These are phyloP conservation scores for Aspergillus campestris DNA, from an alignment of 495 filamentous ascomycete species.

Conservation along the genomic window DNA sequence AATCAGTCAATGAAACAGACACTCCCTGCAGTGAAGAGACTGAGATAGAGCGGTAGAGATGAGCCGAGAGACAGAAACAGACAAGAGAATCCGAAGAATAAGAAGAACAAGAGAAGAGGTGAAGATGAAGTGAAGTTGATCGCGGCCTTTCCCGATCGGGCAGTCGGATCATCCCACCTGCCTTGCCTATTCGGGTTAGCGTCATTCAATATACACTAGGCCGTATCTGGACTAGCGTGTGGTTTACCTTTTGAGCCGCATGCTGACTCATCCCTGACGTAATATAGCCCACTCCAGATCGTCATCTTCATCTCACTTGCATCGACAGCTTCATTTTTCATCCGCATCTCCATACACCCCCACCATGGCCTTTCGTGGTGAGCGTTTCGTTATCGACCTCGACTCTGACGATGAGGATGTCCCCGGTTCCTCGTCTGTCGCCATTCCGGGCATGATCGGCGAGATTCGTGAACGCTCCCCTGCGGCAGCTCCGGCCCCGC, in stretches of 20 bases:
- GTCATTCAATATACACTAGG: slow-evolving; percentile 12
- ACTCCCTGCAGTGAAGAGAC: too few species aligned
- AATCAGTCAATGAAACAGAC: too few species aligned
- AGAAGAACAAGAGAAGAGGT: too few species aligned
- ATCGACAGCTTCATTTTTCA: slow-evolving; percentile 17
- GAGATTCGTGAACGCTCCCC: slow-evolving; percentile 72
- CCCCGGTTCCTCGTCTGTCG: slow-evolving; percentile 11
- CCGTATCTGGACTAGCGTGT: slow-evolving; percentile 14
- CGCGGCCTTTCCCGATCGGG: not conserved
- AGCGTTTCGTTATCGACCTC: slow-evolving; percentile 51
- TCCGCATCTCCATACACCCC: slow-evolving; percentile 4
- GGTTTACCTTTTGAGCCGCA: slow-evolving; percentile 42
- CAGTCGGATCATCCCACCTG: slow-evolving; percentile 11
- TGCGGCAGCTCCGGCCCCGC: slow-evolving; percentile 40
- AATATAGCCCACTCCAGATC: slow-evolving; percentile 1
- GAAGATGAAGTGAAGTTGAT: too few species aligned
- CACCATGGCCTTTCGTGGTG: slow-evolving; percentile 50
- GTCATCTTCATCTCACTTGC: not conserved
- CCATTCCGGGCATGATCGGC: slow-evolving; percentile 47
- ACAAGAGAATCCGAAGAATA: too few species aligned
- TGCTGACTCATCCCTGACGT: slow-evolving; percentile 6
- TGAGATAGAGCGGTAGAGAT: too few species aligned
- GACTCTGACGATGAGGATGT: slow-evolving; percentile 30
- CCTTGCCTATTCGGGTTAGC: slow-evolving; percentile 16
- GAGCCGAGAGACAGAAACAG: too few species aligned